Conservation (phyloP, 208 protist species). For the Acanthamoeba pearcei region DNA sequence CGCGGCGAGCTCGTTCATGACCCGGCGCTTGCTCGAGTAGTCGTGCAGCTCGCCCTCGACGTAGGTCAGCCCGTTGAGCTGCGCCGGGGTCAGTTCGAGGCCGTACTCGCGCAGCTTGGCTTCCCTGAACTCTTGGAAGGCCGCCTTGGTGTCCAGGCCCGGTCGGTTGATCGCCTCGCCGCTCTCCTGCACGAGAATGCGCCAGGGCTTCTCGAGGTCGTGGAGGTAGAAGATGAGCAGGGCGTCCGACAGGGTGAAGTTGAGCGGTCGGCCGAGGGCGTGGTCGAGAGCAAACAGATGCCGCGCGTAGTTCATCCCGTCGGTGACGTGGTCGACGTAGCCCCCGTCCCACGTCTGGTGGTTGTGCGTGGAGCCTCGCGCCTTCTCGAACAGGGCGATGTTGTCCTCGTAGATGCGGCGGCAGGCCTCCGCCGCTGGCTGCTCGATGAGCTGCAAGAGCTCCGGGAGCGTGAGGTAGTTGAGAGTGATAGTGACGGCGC, state of each 20-base stretch:
- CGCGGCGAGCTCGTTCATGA: constrained; percentile 32
- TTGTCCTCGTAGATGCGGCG: constrained; percentile 21
- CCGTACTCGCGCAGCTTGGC: constrained; percentile 26
- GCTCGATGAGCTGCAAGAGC: constrained; percentile 1
- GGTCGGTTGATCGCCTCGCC: constrained; percentile 8
- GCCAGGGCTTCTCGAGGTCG: constrained; percentile 51
- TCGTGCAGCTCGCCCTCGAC: constrained; percentile 44
- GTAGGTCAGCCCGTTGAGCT: constrained; percentile 41
- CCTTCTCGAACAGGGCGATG: constrained; percentile 15
- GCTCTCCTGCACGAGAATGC: background rate
- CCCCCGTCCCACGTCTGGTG: constrained; percentile 36
- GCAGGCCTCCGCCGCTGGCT: background rate
- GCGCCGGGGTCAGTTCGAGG: background rate
- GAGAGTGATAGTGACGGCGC: background rate
- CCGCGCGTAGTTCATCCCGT: constrained; percentile 44
- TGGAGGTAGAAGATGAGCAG: constrained; percentile 44
- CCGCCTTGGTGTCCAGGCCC: constrained; percentile 20
- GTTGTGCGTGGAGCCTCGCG: constrained; percentile 27
- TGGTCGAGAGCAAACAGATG: constrained; percentile 23
- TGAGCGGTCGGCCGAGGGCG: constrained; percentile 20
- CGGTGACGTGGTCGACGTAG: constrained; percentile 52
- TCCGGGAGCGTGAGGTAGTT: background rate
- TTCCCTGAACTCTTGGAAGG: constrained; percentile 9
- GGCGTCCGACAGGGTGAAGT: constrained; percentile 26
- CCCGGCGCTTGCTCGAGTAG: constrained; percentile 10